Percentiles rank a stretch among this genome's conserved stretches.
Conservation (phyloP, 805 yeast genomes). For the Tetrapisispora iriomotensis region DNA sequence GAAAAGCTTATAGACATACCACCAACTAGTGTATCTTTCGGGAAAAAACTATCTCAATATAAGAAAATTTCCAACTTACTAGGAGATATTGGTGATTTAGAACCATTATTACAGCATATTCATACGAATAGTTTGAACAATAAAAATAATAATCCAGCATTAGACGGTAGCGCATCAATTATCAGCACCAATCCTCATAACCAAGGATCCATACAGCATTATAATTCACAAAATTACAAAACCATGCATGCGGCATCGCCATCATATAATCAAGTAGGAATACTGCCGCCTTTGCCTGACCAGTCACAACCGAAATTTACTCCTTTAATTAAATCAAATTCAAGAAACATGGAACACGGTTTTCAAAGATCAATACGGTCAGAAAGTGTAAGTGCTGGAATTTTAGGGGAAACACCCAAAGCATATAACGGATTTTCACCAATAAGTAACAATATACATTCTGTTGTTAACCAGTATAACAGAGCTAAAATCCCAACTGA, state of each 20-base stretch:
- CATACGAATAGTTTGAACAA: too few relatives aligned
- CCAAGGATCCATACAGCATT: not conserved
- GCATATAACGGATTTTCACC: not conserved
- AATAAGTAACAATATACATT: not conserved
- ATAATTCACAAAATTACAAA: not conserved
- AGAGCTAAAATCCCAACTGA: conserved; percentile 20
- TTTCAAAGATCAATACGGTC: conserved; percentile 1
- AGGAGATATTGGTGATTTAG: conserved; percentile 8
- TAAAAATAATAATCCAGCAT: too few relatives aligned
- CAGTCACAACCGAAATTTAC: conserved; percentile 3
- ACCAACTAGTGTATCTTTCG: conserved; percentile 20
- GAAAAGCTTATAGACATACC: conserved; percentile 35
- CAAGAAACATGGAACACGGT: not conserved
- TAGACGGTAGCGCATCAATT: not conserved
- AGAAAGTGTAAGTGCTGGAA: not conserved
- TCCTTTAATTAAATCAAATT: not conserved
- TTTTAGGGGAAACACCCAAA: not conserved
- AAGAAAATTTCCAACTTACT: conserved; percentile 32
- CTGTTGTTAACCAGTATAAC: not conserved
- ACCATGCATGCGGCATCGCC: not conserved
- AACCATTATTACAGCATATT: not conserved
- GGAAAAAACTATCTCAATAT: conserved; percentile 29
- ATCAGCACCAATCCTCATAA: too few relatives aligned
- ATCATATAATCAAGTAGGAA: not conserved
- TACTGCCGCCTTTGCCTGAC: conserved; percentile 1